These are phyloP conservation scores for Viola odorata DNA, from an alignment of 345 rosid species.

Conservation along the genomic window DNA sequence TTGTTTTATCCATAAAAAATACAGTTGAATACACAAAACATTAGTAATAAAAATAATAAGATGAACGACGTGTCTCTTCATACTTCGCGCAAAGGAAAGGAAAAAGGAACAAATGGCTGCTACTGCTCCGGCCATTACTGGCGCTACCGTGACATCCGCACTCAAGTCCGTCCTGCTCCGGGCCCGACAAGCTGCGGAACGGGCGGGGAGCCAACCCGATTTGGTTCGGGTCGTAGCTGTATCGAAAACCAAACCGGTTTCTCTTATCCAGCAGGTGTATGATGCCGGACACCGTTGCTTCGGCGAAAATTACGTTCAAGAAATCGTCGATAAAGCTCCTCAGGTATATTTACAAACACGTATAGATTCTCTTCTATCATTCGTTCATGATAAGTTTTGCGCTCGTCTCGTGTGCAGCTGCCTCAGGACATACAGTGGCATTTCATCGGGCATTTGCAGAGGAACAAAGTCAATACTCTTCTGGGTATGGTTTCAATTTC, in stretches of 20 bases:
- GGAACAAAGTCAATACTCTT: constrained; percentile 80
- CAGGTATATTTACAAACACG: constrained; percentile 35
- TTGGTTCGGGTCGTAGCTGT: constrained; percentile 66
- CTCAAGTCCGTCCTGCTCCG: constrained; percentile 66
- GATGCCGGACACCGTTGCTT: constrained; percentile 88
- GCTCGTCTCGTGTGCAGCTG: constrained; percentile 35
- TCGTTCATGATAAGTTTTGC: too few species aligned
- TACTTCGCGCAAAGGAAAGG: neutral
- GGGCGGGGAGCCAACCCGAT: constrained; percentile 42
- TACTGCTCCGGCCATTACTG: constrained; percentile 17
- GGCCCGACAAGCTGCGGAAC: constrained; percentile 66
- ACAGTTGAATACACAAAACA: too few species aligned
- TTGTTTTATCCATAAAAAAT: too few species aligned
- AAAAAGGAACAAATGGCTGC: too few species aligned
- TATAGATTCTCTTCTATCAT: neutral
- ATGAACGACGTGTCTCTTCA: too few species aligned
- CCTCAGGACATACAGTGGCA: constrained; percentile 90
- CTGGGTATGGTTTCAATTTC: constrained; percentile 39
- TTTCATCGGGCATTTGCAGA: constrained; percentile 83
- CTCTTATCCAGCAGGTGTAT: constrained; percentile 74
- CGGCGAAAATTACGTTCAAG: constrained; percentile 90
- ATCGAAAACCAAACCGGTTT: constrained; percentile 79
- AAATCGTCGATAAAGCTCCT: constrained; percentile 77
- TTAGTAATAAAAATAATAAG: too few species aligned
- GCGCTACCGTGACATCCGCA: constrained; percentile 26